Base-by-base conservation (phyloP, 768 basidiomycete genomes). In the Suillus variegatus region DNA sequence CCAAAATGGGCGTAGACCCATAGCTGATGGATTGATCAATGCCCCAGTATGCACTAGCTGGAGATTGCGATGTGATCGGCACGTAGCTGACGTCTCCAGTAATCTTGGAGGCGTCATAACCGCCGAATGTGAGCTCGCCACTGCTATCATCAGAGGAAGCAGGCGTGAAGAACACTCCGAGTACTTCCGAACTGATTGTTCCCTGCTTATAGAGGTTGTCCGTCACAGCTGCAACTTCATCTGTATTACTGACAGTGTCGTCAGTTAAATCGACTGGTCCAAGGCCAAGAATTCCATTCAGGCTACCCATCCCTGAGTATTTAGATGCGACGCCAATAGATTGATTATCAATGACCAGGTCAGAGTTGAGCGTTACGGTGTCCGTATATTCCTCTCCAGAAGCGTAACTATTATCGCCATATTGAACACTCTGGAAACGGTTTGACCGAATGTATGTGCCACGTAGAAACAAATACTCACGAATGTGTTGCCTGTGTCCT, bases 241-340 rank as follows among this genome's bases (percentile, higher is more conserved):
- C n/a, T 4, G 54, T 55, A 46, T 65, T 67, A 18, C 14, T 52
- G 9, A 76, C 65, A 6, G 71, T 72, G 57, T 73, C 72, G 4
- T 65, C 28, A 0, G 81, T 80, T 36, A 82, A 66, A 46, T 70
- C 73, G 2, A 63, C 58, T 3, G 81, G 81, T 6, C 81, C 76
- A 28, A 70, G 22, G 66, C 82, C 49, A 16, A 51, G 22, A 14
- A 51, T 3, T 25, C 49, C 49, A 25, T 51, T 22, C 49, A 51
- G 10, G 14, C 2, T 3, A 1, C 1, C 22, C 22, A 51, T 25
- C 3, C 40, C 12, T 13, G 71, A 61, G 1, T 60, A 38, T 0
- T 67, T 35, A 2, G 61, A 56, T 1, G 79, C 77, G 55, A 71
- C 74, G n/a, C 78, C 80, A 36, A 80, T 74, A n/a, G 69, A 69